Percentiles rank a stretch among this genome's conserved stretches.
Evolutionary conservation across 768 basidiomycete species (phyloP).

Genomic region (Termitomyces sp.): DNA sequence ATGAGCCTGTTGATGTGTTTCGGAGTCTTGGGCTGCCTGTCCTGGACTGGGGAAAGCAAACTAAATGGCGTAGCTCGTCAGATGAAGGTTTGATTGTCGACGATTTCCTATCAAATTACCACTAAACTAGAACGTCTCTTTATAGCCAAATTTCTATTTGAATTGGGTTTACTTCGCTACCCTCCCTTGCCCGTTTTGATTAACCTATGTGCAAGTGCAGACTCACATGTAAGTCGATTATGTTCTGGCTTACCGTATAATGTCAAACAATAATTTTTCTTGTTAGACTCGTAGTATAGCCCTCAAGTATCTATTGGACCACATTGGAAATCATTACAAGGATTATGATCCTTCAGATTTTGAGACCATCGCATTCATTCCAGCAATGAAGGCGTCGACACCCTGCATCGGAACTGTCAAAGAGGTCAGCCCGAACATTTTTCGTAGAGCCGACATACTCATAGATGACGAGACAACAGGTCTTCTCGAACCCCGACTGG

Average conservation of each 20-base stretch:
- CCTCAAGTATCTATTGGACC: slow-evolving; percentile 79
- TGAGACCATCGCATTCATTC: slow-evolving; percentile 68
- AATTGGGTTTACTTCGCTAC: slow-evolving; percentile 60
- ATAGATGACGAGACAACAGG: slow-evolving; percentile 32
- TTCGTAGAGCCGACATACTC: background rate
- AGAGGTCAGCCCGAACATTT: slow-evolving; percentile 43
- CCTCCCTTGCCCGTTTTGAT: slow-evolving; percentile 68
- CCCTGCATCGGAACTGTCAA: slow-evolving; percentile 52
- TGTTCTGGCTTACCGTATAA: background rate
- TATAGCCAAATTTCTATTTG: slow-evolving; percentile 74
- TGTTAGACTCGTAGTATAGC: slow-evolving; percentile 47
- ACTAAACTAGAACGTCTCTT: background rate
- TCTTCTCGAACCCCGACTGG: slow-evolving; percentile 66
- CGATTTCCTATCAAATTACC: background rate
- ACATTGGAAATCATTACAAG: slow-evolving; percentile 54
- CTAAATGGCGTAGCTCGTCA: slow-evolving; percentile 76
- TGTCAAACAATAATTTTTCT: background rate
- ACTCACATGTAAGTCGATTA: slow-evolving; percentile 27
- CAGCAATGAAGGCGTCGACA: slow-evolving; percentile 54
- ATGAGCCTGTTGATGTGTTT: slow-evolving; percentile 76
- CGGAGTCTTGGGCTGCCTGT: slow-evolving; percentile 73
- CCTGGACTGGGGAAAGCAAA: slow-evolving; percentile 78
- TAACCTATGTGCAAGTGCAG: slow-evolving; percentile 56
- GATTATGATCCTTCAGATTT: slow-evolving; percentile 55
- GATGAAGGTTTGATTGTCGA: slow-evolving; percentile 72